Conservation (phyloP, 2,329 filamentous ascomycete species). For the Trichoderma asperellum region DNA sequence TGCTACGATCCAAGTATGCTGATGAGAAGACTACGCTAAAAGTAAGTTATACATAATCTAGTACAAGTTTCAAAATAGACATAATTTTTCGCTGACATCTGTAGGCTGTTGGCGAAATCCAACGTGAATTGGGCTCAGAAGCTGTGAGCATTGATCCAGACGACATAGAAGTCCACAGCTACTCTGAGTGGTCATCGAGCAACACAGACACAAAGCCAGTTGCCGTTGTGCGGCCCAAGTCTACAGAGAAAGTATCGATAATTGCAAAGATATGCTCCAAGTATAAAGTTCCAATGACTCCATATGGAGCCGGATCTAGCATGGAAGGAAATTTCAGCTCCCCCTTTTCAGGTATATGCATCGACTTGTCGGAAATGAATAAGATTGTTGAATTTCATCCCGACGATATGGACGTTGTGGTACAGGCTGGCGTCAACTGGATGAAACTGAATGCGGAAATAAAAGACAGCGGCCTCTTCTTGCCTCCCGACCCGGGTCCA, state of each 20-base stretch:
- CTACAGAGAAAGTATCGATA: constrained; percentile 65
- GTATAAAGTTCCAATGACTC: constrained; percentile 70
- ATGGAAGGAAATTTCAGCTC: constrained; percentile 73
- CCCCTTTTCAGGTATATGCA: constrained; percentile 68
- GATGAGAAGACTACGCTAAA: constrained; percentile 34
- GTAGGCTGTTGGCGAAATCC: constrained; percentile 33
- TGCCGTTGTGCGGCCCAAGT: constrained; percentile 66
- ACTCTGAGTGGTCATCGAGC: constrained; percentile 71
- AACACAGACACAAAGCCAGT: constrained; percentile 67
- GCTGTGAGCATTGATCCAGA: constrained; percentile 66
- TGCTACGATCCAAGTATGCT: constrained; percentile 31
- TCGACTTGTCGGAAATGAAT: constrained; percentile 72
- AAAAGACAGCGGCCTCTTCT: constrained; percentile 64
- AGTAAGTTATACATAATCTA: constrained; percentile 16
- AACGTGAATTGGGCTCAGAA: constrained; percentile 53
- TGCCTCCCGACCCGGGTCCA: constrained; percentile 71
- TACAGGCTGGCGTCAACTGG: constrained; percentile 72
- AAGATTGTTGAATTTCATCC: constrained; percentile 65
- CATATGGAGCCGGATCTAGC: constrained; percentile 74
- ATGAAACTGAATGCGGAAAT: constrained; percentile 68
- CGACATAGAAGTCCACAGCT: constrained; percentile 66
- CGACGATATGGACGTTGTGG: constrained; percentile 72
- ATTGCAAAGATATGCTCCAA: constrained; percentile 66
- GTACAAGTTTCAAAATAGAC: not conserved
- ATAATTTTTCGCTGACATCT: not conserved